phyloP scores from a whole-genome alignment of 345 rosid species.

The Bruguiera gymnorhiza region DNA sequence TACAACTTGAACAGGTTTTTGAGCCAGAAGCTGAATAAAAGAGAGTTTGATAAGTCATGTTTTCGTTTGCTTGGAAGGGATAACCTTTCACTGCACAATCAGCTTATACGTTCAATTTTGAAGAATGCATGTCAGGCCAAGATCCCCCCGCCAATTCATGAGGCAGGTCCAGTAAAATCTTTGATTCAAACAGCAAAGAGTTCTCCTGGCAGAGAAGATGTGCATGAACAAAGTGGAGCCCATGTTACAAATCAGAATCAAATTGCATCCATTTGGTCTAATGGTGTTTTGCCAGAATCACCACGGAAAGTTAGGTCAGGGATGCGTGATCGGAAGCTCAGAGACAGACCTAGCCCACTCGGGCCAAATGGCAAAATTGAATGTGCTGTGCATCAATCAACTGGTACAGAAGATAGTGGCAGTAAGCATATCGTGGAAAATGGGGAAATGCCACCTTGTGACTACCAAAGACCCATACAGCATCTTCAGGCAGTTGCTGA shows the following conservation, averaged over 20 bases:
- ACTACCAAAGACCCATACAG: slow-evolving; percentile 28
- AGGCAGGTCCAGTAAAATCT: neutral
- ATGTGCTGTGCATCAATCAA: slow-evolving; percentile 17
- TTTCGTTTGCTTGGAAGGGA: slow-evolving; percentile 36
- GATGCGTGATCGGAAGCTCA: neutral
- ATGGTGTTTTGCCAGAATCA: slow-evolving; percentile 19
- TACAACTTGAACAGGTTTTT: slow-evolving; percentile 32
- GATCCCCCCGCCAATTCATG: slow-evolving; percentile 21
- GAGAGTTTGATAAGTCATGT: slow-evolving; percentile 37
- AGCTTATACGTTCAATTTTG: slow-evolving; percentile 40
- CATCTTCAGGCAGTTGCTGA: slow-evolving; percentile 35
- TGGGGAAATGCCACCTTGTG: slow-evolving; percentile 21
- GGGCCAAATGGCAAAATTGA: slow-evolving; percentile 34
- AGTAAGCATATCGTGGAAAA: slow-evolving; percentile 9
- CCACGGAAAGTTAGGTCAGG: slow-evolving; percentile 10
- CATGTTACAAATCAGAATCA: neutral
- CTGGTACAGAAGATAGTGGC: slow-evolving; percentile 2
- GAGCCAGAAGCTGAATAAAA: slow-evolving; percentile 33
- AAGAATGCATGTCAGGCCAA: slow-evolving; percentile 41
- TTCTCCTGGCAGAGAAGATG: slow-evolving; percentile 1
- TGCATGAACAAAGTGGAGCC: slow-evolving; percentile 5
- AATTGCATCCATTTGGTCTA: slow-evolving; percentile 5
- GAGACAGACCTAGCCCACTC: slow-evolving; percentile 8
- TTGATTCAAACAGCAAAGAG: neutral
- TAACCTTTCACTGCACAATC: slow-evolving; percentile 40